These are phyloP conservation scores for Candida andamanensis DNA, from an alignment of 805 yeast genomes.

Conservation along the genomic window DNA sequence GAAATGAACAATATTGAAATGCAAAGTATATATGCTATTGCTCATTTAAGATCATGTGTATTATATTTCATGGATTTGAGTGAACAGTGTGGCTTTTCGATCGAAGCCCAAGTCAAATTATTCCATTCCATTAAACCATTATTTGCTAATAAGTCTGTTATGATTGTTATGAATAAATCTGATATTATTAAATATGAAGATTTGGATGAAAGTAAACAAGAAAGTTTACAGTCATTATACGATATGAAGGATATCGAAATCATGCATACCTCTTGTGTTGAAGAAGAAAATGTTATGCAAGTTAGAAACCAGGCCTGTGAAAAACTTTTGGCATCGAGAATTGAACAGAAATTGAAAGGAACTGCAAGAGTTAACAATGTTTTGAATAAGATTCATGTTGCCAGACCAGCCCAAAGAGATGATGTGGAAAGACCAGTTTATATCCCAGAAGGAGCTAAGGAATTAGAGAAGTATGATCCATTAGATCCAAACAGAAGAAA, in stretches of 20 bases:
- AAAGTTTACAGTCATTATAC: conserved; percentile 58
- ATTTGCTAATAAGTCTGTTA: conserved; percentile 92
- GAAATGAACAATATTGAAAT: conserved; percentile 99
- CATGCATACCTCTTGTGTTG: conserved; percentile 88
- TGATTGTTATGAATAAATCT: conserved; percentile 92
- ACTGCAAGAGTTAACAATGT: conserved; percentile 84
- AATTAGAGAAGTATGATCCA: conserved; percentile 61
- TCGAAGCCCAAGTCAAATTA: conserved; percentile 94
- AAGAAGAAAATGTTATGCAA: conserved; percentile 91
- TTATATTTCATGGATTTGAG: conserved; percentile 97
- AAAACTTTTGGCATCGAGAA: conserved; percentile 88
- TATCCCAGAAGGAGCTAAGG: conserved; percentile 73
- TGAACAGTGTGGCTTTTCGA: conserved; percentile 97
- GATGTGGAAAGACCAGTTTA: conserved; percentile 71
- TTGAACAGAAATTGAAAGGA: conserved; percentile 94
- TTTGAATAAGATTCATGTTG: conserved; percentile 91
- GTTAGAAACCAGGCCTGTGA: conserved; percentile 98
- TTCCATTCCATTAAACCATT: conserved; percentile 96
- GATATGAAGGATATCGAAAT: conserved; percentile 81
- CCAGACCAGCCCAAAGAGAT: conserved; percentile 86
- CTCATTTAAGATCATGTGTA: conserved; percentile 94
- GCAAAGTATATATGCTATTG: conserved; percentile 98
- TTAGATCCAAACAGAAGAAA: conserved; percentile 77
- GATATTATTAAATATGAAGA: conserved; percentile 87
- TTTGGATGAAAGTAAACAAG: conserved; percentile 70